Evolutionary conservation across 192 early-diverging fungal species (phyloP).

Genomic region (Ambispora gerdemannii): DNA sequence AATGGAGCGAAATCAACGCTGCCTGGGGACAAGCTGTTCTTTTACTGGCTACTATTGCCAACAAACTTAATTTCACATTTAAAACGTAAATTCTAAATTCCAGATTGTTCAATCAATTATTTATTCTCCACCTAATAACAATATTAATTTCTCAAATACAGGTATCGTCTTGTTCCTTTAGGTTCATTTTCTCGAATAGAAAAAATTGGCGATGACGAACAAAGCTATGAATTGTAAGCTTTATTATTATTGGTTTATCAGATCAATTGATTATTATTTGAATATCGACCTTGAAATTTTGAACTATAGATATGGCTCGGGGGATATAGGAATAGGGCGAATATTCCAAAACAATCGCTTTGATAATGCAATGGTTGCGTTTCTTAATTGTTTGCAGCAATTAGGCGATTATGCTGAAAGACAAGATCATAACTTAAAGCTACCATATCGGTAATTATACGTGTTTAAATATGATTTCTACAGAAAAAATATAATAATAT

Average conservation of each 20-base stretch:
- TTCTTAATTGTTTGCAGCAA: slow-evolving; percentile 86
- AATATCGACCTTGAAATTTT: background rate
- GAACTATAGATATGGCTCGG: slow-evolving; percentile 73
- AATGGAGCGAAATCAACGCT: slow-evolving; percentile 96
- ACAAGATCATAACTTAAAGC: slow-evolving; percentile 66
- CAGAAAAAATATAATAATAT: too few relatives aligned
- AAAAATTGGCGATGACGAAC: slow-evolving; percentile 70
- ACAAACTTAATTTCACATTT: slow-evolving; percentile 80
- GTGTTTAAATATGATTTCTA: too few relatives aligned
- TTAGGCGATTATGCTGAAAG: slow-evolving; percentile 77
- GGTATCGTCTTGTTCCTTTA: slow-evolving; percentile 83
- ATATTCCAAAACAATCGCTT: slow-evolving; percentile 83
- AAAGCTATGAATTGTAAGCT: slow-evolving; percentile 75
- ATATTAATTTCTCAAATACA: slow-evolving; percentile 26
- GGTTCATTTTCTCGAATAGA: slow-evolving; percentile 91
- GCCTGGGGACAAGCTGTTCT: slow-evolving; percentile 89
- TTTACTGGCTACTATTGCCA: slow-evolving; percentile 82
- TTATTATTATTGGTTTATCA: slow-evolving; percentile 1
- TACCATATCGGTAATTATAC: slow-evolving; percentile 71
- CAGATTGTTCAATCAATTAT: background rate
- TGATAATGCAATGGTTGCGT: slow-evolving; percentile 84
- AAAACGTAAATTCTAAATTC: slow-evolving; percentile 47
- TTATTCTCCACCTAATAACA: background rate
- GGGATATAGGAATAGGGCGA: slow-evolving; percentile 71
- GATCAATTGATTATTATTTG: background rate